A percentile compares a stretch with the other conserved stretches of the same genome.
phyloP scores from a whole-genome alignment of 2,329 filamentous ascomycete species.

The Sarocladiaceae sp. region DNA sequence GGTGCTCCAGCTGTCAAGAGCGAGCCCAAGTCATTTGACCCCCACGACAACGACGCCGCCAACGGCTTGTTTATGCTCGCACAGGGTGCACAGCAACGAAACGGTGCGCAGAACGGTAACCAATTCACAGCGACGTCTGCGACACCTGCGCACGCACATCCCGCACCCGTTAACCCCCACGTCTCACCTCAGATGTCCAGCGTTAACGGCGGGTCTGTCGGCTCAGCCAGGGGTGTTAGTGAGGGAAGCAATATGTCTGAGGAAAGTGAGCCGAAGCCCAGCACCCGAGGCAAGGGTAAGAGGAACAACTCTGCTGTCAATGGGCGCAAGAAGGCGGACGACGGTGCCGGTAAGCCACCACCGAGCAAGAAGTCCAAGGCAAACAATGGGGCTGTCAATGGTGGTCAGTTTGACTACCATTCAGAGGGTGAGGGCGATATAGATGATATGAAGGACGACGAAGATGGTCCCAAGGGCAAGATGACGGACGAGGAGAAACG shows the following conservation, averaged over 20 bases:
- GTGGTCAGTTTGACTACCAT: conserved; percentile 23
- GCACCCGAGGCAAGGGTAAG: conserved; percentile 62
- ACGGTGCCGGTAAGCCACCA: conserved; percentile 51
- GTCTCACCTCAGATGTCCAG: conserved; percentile 41
- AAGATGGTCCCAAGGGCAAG: conserved; percentile 59
- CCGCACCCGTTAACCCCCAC: conserved; percentile 33
- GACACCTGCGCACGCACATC: conserved; percentile 44
- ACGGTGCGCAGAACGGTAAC: conserved; percentile 44
- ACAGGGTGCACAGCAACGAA: conserved; percentile 59
- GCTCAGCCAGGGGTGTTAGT: conserved; percentile 51
- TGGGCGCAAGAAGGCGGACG: conserved; percentile 74
- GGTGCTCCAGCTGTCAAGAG: conserved; percentile 34
- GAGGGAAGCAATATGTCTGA: conserved; percentile 69
- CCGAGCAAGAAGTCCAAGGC: conserved; percentile 64
- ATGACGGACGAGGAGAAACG: conserved; percentile 99
- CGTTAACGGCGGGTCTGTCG: conserved; percentile 40
- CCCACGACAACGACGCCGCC: conserved; percentile 90
- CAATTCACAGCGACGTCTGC: conserved; percentile 40
- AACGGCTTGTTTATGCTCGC: conserved; percentile 92
- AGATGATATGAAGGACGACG: conserved; percentile 48
- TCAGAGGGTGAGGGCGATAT: conserved; percentile 51
- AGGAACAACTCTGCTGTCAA: conserved; percentile 52
- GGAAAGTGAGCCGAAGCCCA: conserved; percentile 62
- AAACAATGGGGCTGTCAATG: conserved; percentile 14
- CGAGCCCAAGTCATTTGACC: conserved; percentile 60